Evolutionary conservation across 2,329 filamentous ascomycete species (phyloP), one percentile per base, ranked within the genome.

Genomic region (Fusarium vanettenii): DNA sequence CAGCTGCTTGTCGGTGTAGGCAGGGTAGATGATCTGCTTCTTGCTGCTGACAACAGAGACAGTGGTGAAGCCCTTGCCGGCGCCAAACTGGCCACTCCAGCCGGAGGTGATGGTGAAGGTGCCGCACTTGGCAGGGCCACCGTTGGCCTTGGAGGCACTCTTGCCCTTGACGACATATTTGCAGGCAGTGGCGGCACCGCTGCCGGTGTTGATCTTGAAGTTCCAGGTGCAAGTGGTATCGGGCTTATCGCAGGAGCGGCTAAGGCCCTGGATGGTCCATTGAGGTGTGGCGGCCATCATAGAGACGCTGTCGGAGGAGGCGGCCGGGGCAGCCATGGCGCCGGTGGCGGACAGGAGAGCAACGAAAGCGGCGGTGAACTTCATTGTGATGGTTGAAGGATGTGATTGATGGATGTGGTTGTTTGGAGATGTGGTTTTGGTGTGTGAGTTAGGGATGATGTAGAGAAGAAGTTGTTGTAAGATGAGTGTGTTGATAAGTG

Each of bases 11-110:
- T 90, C 89, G 74, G 84, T 87, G 79, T 89, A 90, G 45, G 85
- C 82, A 29, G 88, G 87, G 80, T 82, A 90, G 68, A 84, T 78
- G 66, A 90, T 89, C 67, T 84, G 81, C 67, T 80, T 81, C 71
- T 82, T 78, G 69, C 70, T 73, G 74, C 83, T 80, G 79, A 86
- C 83, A 65, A 90, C 84, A 55, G 86, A 82, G 25, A 90, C 79
- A 43, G 86, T 88, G 25, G 88, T 89, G 83, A 89, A 90, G 74
- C 87, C 88, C 31, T 86, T 83, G 69, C 78, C 84, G 18, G 81
- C 60, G 55, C 88, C 89, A 74, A 90, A 90, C 77, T 89, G 86
- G 74, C 84, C 88, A 75, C 85, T 87, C 88, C 88, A 90, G 81
- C 87, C 86, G 9, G 85, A 86, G 61, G 86, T 87, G 77, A 90